Conservation (phyloP, 805 yeast species). For the baker's yeast (Saccharomyces cerevisiae) region DNA sequence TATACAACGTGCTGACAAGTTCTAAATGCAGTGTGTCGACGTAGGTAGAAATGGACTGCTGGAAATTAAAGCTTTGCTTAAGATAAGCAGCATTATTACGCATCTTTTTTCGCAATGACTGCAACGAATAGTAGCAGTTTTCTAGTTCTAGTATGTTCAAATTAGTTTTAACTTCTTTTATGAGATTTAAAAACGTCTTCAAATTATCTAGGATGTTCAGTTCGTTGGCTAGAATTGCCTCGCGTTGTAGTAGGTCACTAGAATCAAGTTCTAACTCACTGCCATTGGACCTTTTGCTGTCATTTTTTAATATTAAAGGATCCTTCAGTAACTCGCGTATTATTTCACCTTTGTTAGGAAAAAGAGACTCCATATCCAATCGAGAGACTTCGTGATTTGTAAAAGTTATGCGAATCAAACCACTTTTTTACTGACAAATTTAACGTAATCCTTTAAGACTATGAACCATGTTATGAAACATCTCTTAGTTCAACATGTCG, state of each 20-base stretch:
- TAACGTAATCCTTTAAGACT: too few relatives aligned
- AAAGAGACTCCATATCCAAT: neutral
- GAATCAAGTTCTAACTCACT: neutral
- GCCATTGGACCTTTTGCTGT: neutral
- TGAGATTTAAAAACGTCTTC: constrained; percentile 15
- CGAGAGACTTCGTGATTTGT: neutral
- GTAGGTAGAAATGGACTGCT: constrained; percentile 20
- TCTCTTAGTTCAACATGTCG: neutral
- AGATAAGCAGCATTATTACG: constrained; percentile 8
- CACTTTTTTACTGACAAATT: neutral
- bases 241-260: constrained; percentile 10
- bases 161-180: constrained; percentile 26
- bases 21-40: constrained; percentile 23
- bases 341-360: constrained; percentile 1
- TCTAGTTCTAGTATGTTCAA: constrained; percentile 24
- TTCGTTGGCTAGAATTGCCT: constrained; percentile 13
- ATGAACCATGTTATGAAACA: neutral
- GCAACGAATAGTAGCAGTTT: constrained; percentile 27
- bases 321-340: constrained; percentile 1
- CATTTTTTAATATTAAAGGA: constrained; percentile 1
- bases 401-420: neutral
- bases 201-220: constrained; percentile 16
- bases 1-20: constrained; percentile 13
- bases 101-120: constrained; percentile 20
- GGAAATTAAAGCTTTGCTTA: constrained; percentile 22